Percentiles rank a stretch among this genome's conserved stretches.
Evolutionary conservation across 495 filamentous ascomycete species (phyloP).

Genomic region (Xanthoparmelia taractica): DNA sequence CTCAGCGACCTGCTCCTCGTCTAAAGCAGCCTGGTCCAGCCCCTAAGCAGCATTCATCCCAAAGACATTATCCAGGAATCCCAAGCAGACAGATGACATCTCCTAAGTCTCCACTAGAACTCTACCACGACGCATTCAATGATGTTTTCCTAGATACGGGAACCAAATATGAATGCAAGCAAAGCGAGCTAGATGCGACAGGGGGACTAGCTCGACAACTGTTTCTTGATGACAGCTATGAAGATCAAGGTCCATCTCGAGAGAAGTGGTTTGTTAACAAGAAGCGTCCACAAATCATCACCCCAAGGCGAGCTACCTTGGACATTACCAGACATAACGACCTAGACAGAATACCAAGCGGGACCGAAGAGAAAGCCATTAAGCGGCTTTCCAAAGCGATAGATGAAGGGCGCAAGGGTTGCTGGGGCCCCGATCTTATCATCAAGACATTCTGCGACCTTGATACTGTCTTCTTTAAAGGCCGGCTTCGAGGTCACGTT

Average conservation of each 20-base stretch:
- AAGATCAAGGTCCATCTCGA: not conserved
- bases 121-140: not conserved
- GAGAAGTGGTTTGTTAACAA: not conserved
- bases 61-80: no score
- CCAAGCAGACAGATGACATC: no score
- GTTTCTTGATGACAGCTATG: not conserved
- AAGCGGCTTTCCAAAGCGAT: not conserved
- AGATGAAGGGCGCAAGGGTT: not conserved
- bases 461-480: not conserved
- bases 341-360: not conserved
- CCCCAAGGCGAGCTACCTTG: not conserved
- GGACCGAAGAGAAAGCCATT: not conserved
- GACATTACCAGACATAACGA: not conserved
- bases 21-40: no score
- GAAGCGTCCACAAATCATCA: not conserved
- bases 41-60: no score
- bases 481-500: not conserved
- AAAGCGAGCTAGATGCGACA: not conserved
- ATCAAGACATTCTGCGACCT: slow-evolving; percentile 1
- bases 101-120: not conserved
- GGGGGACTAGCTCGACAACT: not conserved
- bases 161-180: not conserved
- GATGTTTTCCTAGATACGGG: not conserved
- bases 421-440: not conserved
- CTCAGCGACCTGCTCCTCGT: no score